These are phyloP conservation scores for Neopestalotiopsis clavispora DNA, from an alignment of 2,329 filamentous ascomycete genomes.

Conservation along the genomic window DNA sequence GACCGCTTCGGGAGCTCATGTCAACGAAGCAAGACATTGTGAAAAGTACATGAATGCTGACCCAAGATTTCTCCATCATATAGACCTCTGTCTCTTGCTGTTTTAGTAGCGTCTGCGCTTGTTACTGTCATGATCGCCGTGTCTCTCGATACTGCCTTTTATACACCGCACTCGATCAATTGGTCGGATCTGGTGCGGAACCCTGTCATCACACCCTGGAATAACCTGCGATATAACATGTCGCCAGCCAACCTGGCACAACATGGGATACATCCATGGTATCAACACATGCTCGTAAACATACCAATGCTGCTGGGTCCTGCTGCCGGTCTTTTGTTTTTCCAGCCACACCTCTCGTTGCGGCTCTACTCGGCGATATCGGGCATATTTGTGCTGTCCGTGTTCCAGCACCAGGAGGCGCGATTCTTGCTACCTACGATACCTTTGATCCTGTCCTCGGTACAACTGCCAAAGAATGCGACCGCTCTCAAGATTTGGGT, in stretches of 20 bases:
- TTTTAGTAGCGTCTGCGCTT: conserved; percentile 68
- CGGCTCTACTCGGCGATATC: conserved; percentile 76
- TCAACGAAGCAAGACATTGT: neutral
- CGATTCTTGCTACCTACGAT: conserved; percentile 78
- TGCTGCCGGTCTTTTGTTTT: conserved; percentile 65
- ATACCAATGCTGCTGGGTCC: conserved; percentile 75
- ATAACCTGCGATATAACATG: conserved; percentile 79
- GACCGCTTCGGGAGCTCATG: neutral
- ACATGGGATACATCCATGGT: conserved; percentile 79
- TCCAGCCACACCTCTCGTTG: conserved; percentile 60
- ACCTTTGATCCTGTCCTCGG: conserved; percentile 76
- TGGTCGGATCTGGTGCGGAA: conserved; percentile 67
- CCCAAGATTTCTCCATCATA: neutral
- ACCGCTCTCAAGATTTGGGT: conserved; percentile 59
- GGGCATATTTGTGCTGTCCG: conserved; percentile 71
- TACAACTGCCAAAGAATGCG: conserved; percentile 66
- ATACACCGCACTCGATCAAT: conserved; percentile 65
- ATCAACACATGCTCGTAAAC: conserved; percentile 76
- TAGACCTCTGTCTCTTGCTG: conserved; percentile 65
- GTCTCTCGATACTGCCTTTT: conserved; percentile 85
- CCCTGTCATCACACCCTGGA: conserved; percentile 77
- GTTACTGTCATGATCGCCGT: conserved; percentile 76
- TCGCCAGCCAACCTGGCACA: conserved; percentile 71
- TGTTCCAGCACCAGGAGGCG: conserved; percentile 81
- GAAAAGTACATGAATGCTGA: neutral